Percentiles rank a stretch among this genome's conserved stretches.
Conservation (phyloP, 768 basidiomycete genomes). For the Aureoboletus auriporus region DNA sequence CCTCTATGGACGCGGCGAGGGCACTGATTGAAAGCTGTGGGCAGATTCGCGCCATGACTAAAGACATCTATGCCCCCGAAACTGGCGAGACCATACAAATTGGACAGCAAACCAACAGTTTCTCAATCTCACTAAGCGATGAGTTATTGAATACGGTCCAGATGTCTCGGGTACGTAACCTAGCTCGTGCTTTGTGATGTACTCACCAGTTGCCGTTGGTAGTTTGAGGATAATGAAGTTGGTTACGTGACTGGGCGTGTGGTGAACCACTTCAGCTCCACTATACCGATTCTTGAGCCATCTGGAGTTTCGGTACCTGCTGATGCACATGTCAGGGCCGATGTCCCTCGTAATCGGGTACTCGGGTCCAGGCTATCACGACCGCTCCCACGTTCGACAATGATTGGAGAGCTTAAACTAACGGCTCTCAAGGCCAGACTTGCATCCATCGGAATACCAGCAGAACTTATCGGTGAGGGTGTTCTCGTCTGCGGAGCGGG, state of each 20-base stretch:
- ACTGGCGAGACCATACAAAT: constrained; percentile 81
- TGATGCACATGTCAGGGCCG: constrained; percentile 18
- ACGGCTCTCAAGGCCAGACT: constrained; percentile 84
- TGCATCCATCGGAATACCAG: constrained; percentile 69
- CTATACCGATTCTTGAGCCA: constrained; percentile 85
- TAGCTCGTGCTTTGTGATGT: neutral
- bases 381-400: constrained; percentile 80
- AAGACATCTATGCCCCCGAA: constrained; percentile 80
- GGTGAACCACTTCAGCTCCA: constrained; percentile 78
- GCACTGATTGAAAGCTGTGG: constrained; percentile 77
- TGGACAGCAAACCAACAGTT: constrained; percentile 93
- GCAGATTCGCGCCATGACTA: constrained; percentile 85
- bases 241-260: constrained; percentile 91
- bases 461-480: constrained; percentile 97
- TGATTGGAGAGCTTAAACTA: constrained; percentile 96
- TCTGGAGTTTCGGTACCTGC: constrained; percentile 33
- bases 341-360: constrained; percentile 35
- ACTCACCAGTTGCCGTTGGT: constrained; percentile 1
- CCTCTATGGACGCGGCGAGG: constrained; percentile 59
- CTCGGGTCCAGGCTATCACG: constrained; percentile 66
- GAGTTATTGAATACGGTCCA: constrained; percentile 73
- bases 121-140: constrained; percentile 92
- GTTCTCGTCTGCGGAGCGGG: constrained; percentile 81
- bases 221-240: constrained; percentile 99
- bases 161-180: constrained; percentile 75